A percentile compares a stretch with the other conserved stretches of the same genome.
Evolutionary conservation across 371 early-diverging fungal genomes (phyloP).

Genomic region (Mortierella polycephala): DNA sequence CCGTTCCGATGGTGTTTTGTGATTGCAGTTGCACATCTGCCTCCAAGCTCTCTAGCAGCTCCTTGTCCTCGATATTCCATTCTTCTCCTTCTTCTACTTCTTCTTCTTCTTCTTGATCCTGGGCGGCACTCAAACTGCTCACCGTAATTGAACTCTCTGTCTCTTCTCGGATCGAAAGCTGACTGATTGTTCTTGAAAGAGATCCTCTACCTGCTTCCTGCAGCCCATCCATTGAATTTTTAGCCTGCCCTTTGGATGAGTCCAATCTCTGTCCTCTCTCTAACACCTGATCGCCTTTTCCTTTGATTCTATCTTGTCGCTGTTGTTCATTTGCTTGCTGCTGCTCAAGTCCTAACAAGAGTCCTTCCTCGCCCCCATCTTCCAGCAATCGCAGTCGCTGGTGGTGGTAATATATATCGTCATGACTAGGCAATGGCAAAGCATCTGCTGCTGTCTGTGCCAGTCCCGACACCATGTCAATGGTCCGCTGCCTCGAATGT

Average conservation of each 20-base stretch:
- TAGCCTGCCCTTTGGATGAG: too few relatives aligned
- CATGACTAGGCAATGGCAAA: conserved; percentile 48
- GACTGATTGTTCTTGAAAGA: conserved; percentile 10
- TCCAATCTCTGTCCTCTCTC: conserved; percentile 18
- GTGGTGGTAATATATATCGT: conserved; percentile 54
- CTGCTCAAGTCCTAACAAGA: conserved; percentile 6
- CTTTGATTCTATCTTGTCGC: conserved; percentile 29
- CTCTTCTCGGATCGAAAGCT: conserved; percentile 17
- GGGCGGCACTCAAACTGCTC: too few relatives aligned
- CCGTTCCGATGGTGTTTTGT: not conserved
- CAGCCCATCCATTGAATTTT: not conserved
- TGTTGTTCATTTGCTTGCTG: conserved; percentile 8
- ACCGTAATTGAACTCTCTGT: not conserved
- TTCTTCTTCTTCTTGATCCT: not conserved
- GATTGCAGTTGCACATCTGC: conserved; percentile 16
- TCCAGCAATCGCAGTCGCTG: conserved; percentile 45
- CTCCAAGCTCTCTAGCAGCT: conserved; percentile 27
- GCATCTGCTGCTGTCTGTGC: conserved; percentile 52
- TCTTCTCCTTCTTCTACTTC: conserved; percentile 19
- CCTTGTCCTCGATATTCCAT: conserved; percentile 41
- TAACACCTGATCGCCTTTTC: conserved; percentile 6
- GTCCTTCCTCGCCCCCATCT: conserved; percentile 30
- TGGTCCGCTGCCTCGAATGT: conserved; percentile 46
- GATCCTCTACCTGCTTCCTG: not conserved
- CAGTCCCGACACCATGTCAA: conserved; percentile 48